Conservation (phyloP, 805 yeast species). For the Kuraishia molischiana region DNA sequence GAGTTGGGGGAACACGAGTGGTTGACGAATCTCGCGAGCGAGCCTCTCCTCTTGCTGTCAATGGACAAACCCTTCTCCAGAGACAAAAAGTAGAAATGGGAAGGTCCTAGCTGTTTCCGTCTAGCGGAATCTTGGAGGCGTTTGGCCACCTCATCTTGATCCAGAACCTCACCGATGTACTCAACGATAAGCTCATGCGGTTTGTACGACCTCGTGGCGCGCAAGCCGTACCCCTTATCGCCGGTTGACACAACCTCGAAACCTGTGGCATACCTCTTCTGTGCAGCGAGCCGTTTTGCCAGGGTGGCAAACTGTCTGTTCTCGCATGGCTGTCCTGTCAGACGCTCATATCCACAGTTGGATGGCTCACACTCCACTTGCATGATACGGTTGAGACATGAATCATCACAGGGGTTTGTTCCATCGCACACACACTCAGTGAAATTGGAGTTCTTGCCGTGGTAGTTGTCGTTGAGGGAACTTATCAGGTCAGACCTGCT, state of each 20-base stretch:
- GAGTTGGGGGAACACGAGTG: conserved; percentile 40
- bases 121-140: conserved; percentile 17
- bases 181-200: conserved; percentile 33
- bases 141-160: conserved; percentile 24
- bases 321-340: conserved; percentile 18
- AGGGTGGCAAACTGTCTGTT: conserved; percentile 24
- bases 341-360: conserved; percentile 13
- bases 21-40: conserved; percentile 39
- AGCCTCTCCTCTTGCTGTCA: conserved; percentile 34
- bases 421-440: conserved; percentile 13
- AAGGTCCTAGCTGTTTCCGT: conserved; percentile 2
- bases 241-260: conserved; percentile 19
- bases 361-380: conserved; percentile 23
- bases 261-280: conserved; percentile 15
- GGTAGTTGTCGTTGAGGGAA: not conserved
- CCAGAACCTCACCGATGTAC: conserved; percentile 39
- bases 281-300: conserved; percentile 7
- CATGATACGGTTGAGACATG: conserved; percentile 20
- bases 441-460: not conserved
- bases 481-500: conserved; percentile 1
- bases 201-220: conserved; percentile 24
- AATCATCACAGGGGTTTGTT: conserved; percentile 21
- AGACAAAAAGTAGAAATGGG: conserved; percentile 30
- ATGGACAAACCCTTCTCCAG: conserved; percentile 32
- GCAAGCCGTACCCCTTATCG: conserved; percentile 31